Evolutionary conservation across 1,139 yeast genomes (phyloP).

Genomic region (Arxiozyma heterogenica): DNA sequence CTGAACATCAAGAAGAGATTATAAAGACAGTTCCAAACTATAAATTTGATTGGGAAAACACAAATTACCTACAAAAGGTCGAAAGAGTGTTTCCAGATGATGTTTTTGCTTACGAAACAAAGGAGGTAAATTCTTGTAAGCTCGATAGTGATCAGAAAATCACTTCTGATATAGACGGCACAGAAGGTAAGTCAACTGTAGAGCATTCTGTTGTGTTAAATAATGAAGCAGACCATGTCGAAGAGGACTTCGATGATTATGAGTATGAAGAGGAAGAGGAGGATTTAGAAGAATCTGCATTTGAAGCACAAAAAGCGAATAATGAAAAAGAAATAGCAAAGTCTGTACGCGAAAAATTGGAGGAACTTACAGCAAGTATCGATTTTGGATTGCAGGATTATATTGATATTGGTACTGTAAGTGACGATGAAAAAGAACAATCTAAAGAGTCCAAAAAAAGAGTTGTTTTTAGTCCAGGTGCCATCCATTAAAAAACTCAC

Average conservation of each 20-base stretch:
- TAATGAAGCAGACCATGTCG: neutral
- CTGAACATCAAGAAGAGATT: neutral
- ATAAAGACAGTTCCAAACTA: conserved; percentile 7
- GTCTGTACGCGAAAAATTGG: conserved; percentile 1
- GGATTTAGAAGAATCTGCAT: neutral
- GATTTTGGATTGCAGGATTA: conserved; percentile 5
- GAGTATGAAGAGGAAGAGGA: neutral
- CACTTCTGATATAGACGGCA: neutral
- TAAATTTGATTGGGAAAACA: conserved; percentile 19
- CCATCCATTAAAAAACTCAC: neutral
- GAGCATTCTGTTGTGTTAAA: too few relatives aligned
- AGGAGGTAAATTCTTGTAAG: conserved; percentile 1
- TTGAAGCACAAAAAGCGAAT: neutral
- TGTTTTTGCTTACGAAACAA: conserved; percentile 11
- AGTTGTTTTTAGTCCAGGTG: neutral
- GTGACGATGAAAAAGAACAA: neutral
- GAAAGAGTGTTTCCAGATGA: conserved; percentile 21
- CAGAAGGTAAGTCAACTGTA: neutral
- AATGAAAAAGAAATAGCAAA: neutral
- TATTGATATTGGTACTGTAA: conserved; percentile 5
- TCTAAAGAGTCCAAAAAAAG: neutral
- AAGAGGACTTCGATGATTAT: neutral
- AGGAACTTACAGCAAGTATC: neutral
- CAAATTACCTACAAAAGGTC: conserved; percentile 13
- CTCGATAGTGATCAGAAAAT: neutral